Percentiles rank a stretch among this genome's conserved stretches.
Conservation (phyloP, 1,284 basidiomycete species). For the Vanrija humicola region DNA sequence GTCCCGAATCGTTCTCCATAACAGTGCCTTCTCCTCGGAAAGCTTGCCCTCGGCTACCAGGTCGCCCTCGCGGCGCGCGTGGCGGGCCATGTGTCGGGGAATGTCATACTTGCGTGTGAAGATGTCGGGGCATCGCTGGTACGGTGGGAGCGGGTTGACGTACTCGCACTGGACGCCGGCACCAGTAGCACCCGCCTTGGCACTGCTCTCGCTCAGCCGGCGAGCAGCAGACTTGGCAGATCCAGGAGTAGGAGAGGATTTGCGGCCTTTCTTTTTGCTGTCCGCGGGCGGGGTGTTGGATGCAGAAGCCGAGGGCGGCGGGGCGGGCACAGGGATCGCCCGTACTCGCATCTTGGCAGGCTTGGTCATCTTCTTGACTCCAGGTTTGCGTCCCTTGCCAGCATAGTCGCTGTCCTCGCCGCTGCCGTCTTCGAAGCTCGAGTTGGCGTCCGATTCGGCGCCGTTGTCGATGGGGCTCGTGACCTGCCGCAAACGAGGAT, state of each 20-base stretch:
- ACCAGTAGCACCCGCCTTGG: slow-evolving; percentile 4
- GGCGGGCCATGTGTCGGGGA: slow-evolving; percentile 46
- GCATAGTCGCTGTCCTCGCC: slow-evolving; percentile 24
- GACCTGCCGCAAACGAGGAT: slow-evolving; percentile 1
- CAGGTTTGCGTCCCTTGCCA: slow-evolving; percentile 5
- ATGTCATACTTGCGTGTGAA: slow-evolving; percentile 48
- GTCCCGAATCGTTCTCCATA: slow-evolving; percentile 45
- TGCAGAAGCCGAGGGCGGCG: too few species aligned
- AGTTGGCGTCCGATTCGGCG: slow-evolving; percentile 14
- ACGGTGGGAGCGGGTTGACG: slow-evolving; percentile 44
- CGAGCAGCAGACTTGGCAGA: neutral
- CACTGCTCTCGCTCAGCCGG: slow-evolving; percentile 1
- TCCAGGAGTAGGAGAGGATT: slow-evolving; percentile 10
- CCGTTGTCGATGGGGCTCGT: neutral
- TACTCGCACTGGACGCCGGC: slow-evolving; percentile 45
- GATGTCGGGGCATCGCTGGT: slow-evolving; percentile 44
- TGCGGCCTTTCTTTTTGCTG: slow-evolving; percentile 8
- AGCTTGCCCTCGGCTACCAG: slow-evolving; percentile 44
- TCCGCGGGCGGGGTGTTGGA: too few species aligned
- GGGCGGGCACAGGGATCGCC: too few species aligned
- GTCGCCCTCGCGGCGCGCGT: slow-evolving; percentile 44
- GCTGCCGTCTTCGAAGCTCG: neutral
- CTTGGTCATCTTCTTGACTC: too few species aligned
- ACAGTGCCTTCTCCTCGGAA: slow-evolving; percentile 40
- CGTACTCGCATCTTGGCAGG: too few species aligned